phyloP scores from a whole-genome alignment of 2,329 filamentous ascomycete species.

The Colletotrichum lindemuthianum region DNA sequence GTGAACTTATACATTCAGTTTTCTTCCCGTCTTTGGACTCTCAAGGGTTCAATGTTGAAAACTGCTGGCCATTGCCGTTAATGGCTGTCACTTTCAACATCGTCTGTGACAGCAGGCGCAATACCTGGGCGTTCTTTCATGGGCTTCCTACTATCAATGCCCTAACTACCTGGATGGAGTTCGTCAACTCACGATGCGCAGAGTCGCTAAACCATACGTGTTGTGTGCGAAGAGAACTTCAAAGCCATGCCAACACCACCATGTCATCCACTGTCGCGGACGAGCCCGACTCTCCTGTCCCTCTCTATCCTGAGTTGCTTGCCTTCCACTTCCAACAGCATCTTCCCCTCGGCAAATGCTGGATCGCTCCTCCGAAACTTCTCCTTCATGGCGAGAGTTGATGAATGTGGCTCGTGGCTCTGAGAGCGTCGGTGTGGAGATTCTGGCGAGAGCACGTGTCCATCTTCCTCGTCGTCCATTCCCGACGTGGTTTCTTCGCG shows the following conservation, averaged over 20 bases:
- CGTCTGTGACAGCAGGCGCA: too few relatives aligned
- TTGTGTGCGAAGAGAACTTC: background rate
- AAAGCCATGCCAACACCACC: background rate
- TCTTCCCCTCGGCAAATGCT: conserved; percentile 52
- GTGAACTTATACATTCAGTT: background rate
- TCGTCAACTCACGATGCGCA: too few relatives aligned
- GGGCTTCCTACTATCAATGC: too few relatives aligned
- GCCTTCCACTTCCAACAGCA: conserved; percentile 46
- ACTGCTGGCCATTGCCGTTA: too few relatives aligned
- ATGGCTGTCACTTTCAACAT: too few relatives aligned
- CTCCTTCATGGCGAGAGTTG: conserved; percentile 41
- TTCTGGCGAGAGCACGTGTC: conserved; percentile 17
- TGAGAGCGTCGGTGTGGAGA: background rate
- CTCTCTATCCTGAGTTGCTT: conserved; percentile 48
- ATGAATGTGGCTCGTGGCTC: conserved; percentile 16
- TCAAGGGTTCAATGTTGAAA: background rate
- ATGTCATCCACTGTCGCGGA: background rate
- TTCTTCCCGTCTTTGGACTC: background rate
- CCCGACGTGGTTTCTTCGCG: background rate
- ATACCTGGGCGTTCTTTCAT: too few relatives aligned
- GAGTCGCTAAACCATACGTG: too few relatives aligned
- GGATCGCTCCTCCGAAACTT: conserved; percentile 53
- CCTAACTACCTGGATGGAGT: too few relatives aligned
- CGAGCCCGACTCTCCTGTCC: conserved; percentile 37
- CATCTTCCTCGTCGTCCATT: conserved; percentile 19